phyloP scores from a whole-genome alignment of 768 basidiomycete genomes.

The Rhizopogon rudus region DNA sequence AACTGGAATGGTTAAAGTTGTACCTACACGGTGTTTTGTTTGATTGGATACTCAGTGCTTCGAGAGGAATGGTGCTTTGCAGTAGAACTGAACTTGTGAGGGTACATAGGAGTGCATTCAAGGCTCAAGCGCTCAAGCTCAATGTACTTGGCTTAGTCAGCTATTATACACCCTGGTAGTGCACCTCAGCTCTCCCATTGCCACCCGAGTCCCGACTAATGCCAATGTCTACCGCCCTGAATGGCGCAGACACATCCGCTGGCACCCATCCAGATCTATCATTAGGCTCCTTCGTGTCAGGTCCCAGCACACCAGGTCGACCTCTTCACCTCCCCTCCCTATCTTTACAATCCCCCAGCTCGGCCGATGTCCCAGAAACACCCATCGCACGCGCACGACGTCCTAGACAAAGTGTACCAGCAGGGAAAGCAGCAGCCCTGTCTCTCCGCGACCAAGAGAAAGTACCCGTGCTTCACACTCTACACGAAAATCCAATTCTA shows the following conservation, averaged over 20 bases:
- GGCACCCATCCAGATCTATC: constrained; percentile 56
- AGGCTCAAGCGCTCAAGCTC: too few species aligned
- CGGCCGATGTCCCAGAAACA: constrained; percentile 47
- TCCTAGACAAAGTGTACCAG: constrained; percentile 18
- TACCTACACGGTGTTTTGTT: too few species aligned
- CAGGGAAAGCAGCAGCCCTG: constrained; percentile 41
- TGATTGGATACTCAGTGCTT: too few species aligned
- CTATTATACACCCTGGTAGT: too few species aligned
- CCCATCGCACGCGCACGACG: constrained; percentile 47
- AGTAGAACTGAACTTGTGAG: too few species aligned
- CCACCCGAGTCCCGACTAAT: too few species aligned
- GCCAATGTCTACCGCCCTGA: background rate
- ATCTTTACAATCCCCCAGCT: constrained; percentile 46
- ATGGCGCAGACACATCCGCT: constrained; percentile 20
- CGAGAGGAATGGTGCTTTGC: too few species aligned
- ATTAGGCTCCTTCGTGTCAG: constrained; percentile 49
- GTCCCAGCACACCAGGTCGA: constrained; percentile 48
- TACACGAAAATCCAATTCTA: background rate
- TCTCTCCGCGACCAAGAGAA: constrained; percentile 97
- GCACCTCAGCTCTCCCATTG: too few species aligned
- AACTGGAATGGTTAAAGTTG: too few species aligned
- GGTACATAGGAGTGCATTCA: too few species aligned
- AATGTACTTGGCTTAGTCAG: too few species aligned
- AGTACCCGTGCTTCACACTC: constrained; percentile 37
- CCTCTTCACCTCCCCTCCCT: constrained; percentile 42